These are phyloP conservation scores for Leccinum variicolor DNA, from an alignment of 768 basidiomycete genomes.

Conservation along the genomic window DNA sequence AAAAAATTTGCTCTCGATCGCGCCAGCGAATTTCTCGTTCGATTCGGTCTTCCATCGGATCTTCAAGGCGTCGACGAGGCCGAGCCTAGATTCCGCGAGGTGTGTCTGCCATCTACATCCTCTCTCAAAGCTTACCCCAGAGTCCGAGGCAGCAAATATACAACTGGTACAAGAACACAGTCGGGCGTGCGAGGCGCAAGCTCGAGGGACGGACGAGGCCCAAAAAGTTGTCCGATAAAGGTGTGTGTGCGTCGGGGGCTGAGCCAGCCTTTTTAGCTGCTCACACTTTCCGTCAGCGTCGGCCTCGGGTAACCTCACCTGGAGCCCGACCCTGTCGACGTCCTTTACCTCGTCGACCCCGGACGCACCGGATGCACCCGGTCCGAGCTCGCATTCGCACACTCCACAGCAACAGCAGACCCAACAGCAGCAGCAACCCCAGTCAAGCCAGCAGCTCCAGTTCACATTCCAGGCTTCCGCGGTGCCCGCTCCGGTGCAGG, in stretches of 20 bases:
- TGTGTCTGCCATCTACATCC: slow-evolving; percentile 18
- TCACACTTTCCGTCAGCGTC: slow-evolving; percentile 7
- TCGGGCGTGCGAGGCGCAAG: slow-evolving; percentile 57
- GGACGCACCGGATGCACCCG: slow-evolving; percentile 19
- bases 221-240: slow-evolving; percentile 50
- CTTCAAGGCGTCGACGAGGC: slow-evolving; percentile 54
- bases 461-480: slow-evolving; percentile 40
- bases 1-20: slow-evolving; percentile 66
- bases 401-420: slow-evolving; percentile 3
- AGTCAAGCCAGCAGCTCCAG: slow-evolving; percentile 38
- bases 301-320: slow-evolving; percentile 29
- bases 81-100: slow-evolving; percentile 61
- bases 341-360: slow-evolving; percentile 32
- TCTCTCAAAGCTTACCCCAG: not conserved
- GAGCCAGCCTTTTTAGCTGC: not conserved
- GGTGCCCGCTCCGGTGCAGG: slow-evolving; percentile 41
- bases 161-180: slow-evolving; percentile 73
- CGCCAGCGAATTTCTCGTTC: slow-evolving; percentile 56
- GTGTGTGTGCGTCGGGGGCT: slow-evolving; percentile 23
- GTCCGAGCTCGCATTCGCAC: slow-evolving; percentile 28
- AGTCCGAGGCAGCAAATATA: slow-evolving; percentile 52
- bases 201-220: slow-evolving; percentile 53
- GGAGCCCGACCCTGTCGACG: slow-evolving; percentile 37
- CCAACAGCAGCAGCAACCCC: slow-evolving; percentile 21
- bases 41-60: slow-evolving; percentile 57